Base-by-base conservation (phyloP, 169 alveolate species). In the Cryptosporidium muris region DNA sequence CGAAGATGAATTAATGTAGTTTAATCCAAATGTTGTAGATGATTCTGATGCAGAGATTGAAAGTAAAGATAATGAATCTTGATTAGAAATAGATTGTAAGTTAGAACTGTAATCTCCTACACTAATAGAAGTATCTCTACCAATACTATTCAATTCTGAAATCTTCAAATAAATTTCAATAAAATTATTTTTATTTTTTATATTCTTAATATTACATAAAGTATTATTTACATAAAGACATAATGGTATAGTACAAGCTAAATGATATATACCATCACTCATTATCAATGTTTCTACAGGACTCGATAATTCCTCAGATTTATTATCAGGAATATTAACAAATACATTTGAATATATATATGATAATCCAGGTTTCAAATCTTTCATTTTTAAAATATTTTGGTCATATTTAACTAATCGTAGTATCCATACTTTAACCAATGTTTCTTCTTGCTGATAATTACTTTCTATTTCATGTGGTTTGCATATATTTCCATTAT, bases 191-290 rank as follows among this genome's bases (percentile, higher is more conserved):
- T 60, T 60, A 60, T 6, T 9, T 5, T 53, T 53, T 2, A 60
- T 34, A 9, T 25, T 34, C 6, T 14, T 3, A 9, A 34, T 60
- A 16, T 14, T 34, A 9, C 12, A 9, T 49, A 9, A 12, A 49
- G 54, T 49, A 34, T 5, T 5, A 60, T 60, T 60, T 49, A 9
- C 12, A 49, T 49, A 9, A 49, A 8, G 12, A 49, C 1, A 8
- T 60, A 60, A 16, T 16, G 65, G 65, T 60, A 60, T 60, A 4
- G 38, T 60, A 34, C 65, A 60, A 34, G 25, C 65, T 9, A 60
- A 60, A 60, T 38, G n/a, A 34, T 60, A 60, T 1, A 4, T 2
- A 34, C 7, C 48, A 60, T 60, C 38, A 16, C 25, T 25, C 25
- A 25, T 25, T 25, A 25, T 25, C 25, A 25, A 25, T 25, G 25